These are phyloP conservation scores for Fusarium sp. DNA, from an alignment of 2,329 filamentous ascomycete genomes.

Conservation along the genomic window DNA sequence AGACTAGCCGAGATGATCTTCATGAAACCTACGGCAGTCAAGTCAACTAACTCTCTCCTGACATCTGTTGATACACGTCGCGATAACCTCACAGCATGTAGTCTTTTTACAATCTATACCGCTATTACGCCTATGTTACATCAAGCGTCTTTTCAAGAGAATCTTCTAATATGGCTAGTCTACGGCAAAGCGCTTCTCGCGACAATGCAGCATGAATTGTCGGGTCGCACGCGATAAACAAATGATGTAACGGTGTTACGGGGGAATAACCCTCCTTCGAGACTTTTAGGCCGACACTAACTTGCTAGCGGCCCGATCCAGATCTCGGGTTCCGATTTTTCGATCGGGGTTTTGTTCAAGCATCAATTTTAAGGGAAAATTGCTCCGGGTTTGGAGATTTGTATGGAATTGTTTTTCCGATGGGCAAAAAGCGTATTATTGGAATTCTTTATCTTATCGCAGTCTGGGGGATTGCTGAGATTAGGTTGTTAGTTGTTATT, in stretches of 20 bases:
- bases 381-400: background rate
- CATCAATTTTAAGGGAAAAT: background rate
- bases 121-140: background rate
- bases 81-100: background rate
- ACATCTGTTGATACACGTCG: too few relatives aligned
- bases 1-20: background rate
- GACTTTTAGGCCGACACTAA: background rate
- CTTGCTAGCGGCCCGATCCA: conserved; percentile 13
- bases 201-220: background rate
- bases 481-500: rapidly evolving
- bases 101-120: background rate
- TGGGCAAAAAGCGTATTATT: rapidly evolving
- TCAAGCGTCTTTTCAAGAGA: rapidly evolving
- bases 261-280: background rate
- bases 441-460: rapidly evolving
- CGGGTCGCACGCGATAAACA: background rate
- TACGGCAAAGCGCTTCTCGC: background rate
- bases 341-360: background rate
- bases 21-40: background rate
- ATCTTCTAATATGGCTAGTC: background rate
- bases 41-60: background rate
- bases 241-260: background rate
- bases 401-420: background rate
- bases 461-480: background rate
- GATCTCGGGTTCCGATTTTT: conserved; percentile 3